Conservation (phyloP, 768 basidiomycete species). For the Termitomyces sp. region DNA sequence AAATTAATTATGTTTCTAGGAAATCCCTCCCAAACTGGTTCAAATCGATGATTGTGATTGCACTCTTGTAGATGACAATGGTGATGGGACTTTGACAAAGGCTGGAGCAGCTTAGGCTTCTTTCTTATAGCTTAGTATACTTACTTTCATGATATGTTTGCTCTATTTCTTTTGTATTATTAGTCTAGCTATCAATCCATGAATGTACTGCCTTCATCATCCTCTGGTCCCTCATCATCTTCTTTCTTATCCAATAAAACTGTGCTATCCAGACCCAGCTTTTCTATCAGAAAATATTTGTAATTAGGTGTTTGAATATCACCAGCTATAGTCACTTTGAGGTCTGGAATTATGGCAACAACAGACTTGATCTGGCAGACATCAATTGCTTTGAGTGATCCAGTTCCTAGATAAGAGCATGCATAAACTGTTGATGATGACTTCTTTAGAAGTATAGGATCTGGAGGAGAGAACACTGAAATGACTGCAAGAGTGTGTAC, state of each 20-base stretch:
- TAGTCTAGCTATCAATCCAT: neutral
- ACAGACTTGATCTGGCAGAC: neutral
- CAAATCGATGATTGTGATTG: too few species aligned
- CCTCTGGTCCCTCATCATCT: too few species aligned
- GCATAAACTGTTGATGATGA: neutral
- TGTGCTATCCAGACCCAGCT: neutral
- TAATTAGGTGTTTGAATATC: neutral
- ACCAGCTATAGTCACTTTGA: neutral
- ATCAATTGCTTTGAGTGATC: neutral
- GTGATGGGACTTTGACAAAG: too few species aligned
- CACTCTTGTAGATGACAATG: too few species aligned
- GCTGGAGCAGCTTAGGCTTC: too few species aligned
- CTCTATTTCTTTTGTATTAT: too few species aligned
- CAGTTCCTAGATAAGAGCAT: neutral
- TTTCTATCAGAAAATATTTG: neutral
- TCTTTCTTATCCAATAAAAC: neutral
- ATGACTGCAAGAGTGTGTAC: conserved; percentile 2
- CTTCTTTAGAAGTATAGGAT: neutral
- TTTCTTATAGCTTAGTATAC: too few species aligned
- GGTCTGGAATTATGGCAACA: neutral
- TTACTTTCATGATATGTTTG: too few species aligned
- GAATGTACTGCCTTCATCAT: neutral
- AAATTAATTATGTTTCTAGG: too few species aligned
- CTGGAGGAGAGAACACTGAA: neutral
- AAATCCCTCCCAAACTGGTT: too few species aligned